These are phyloP conservation scores for Globisporangium solare DNA, from an alignment of 352 stramenopile genomes.

Conservation along the genomic window DNA sequence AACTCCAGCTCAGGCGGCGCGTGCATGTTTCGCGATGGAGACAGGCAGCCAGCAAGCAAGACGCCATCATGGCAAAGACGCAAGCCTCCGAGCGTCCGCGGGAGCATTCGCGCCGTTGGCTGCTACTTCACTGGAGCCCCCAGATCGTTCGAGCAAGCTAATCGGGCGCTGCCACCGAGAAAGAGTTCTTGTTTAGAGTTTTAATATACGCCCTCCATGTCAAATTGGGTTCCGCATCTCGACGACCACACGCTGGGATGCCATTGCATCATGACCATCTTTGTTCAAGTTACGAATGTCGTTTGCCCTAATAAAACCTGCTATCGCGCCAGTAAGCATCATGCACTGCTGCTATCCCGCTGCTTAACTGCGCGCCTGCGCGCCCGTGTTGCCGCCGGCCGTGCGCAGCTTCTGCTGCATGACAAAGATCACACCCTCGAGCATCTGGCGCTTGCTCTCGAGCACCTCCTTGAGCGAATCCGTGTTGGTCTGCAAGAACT, in stretches of 20 bases:
- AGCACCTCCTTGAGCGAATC: slow-evolving; percentile 90
- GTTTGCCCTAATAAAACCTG: slow-evolving; percentile 12
- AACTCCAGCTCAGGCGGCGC: slow-evolving; percentile 3
- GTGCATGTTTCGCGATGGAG: not conserved
- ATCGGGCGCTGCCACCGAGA: no score
- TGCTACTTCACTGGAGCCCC: no score
- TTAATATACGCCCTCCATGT: not conserved
- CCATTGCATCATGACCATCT: no score
- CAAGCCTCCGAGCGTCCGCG: not conserved
- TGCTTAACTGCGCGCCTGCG: not conserved
- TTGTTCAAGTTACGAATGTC: not conserved
- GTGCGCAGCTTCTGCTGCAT: slow-evolving; percentile 83
- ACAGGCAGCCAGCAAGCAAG: not conserved
- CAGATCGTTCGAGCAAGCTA: no score
- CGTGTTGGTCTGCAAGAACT: slow-evolving; percentile 91
- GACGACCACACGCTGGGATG: no score
- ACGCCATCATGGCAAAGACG: not conserved
- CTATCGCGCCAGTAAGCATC: not conserved
- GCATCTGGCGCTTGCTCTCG: slow-evolving; percentile 74
- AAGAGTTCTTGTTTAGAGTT: not conserved
- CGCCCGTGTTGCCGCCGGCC: slow-evolving; percentile 6
- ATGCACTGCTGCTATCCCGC: not conserved
- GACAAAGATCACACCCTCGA: slow-evolving; percentile 74
- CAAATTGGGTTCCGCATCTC: not conserved
- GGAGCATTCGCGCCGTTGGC: no score